phyloP scores from a whole-genome alignment of 208 protist species.

The Crithidia mellificae region DNA sequence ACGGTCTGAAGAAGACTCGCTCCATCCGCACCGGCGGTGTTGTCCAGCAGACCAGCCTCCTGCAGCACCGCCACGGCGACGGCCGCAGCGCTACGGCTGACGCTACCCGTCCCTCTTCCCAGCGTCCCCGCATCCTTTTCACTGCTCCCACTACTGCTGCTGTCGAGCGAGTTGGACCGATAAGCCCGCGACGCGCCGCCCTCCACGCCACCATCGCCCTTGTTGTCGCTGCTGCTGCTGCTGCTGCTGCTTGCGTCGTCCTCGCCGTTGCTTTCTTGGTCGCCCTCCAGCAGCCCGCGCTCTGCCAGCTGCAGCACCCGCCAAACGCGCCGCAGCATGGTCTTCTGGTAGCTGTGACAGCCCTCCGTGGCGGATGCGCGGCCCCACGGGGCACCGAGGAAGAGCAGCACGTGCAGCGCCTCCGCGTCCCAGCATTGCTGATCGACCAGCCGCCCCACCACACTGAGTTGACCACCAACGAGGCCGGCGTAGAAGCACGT shows the following conservation, averaged over 20 bases:
- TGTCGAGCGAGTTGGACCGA: no score
- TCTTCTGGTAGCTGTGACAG: slow-evolving; percentile 26
- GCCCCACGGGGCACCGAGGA: slow-evolving; percentile 35
- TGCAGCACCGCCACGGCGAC: slow-evolving; percentile 14
- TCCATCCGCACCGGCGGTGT: background rate
- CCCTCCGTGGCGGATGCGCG: slow-evolving; percentile 11
- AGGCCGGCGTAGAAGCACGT: slow-evolving; percentile 72
- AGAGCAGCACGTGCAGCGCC: slow-evolving; percentile 65
- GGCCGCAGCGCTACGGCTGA: background rate
- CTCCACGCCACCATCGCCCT: no score
- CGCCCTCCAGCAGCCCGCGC: background rate
- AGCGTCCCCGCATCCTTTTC: background rate
- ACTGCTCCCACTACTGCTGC: background rate
- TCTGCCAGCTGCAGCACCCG: slow-evolving; percentile 24
- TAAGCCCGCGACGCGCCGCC: no score
- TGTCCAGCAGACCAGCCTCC: slow-evolving; percentile 4
- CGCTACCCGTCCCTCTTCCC: background rate
- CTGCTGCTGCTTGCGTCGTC: background rate
- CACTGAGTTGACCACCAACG: slow-evolving; percentile 64
- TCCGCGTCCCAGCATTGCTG: slow-evolving; percentile 70
- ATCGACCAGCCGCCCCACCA: slow-evolving; percentile 49
- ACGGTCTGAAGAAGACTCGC: slow-evolving; percentile 4
- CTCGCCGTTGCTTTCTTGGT: background rate
- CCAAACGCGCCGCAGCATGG: slow-evolving; percentile 19
- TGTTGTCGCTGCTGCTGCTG: background rate